Conservation (phyloP, 1,284 basidiomycete species). For the Chalciporus sp. region DNA sequence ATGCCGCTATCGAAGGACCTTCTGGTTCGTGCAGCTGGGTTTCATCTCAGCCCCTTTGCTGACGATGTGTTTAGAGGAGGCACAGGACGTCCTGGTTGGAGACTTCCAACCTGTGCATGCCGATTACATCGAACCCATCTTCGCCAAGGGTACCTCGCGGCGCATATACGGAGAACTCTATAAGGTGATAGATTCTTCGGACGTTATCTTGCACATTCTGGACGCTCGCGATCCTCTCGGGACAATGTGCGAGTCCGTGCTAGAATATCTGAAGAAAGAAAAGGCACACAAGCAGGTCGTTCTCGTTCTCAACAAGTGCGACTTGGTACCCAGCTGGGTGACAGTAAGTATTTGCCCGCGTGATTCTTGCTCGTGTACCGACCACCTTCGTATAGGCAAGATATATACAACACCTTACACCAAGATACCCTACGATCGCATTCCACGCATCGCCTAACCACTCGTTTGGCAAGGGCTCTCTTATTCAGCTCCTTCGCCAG, state of each 20-base stretch:
- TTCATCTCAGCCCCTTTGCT: constrained; percentile 24
- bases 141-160: constrained; percentile 89
- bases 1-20: constrained; percentile 9
- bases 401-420: constrained; percentile 95
- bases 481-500: constrained; percentile 96
- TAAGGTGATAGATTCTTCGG: constrained; percentile 99
- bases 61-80: constrained; percentile 12
- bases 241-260: constrained; percentile 94
- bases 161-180: constrained; percentile 98
- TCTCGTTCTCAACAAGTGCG: constrained; percentile 97
- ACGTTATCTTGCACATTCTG: constrained; percentile 94
- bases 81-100: constrained; percentile 20
- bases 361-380: background rate
- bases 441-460: constrained; percentile 99
- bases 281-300: constrained; percentile 98
- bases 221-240: constrained; percentile 97
- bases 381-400: constrained; percentile 66
- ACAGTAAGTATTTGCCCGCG: constrained; percentile 64
- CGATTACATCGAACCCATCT: constrained; percentile 84
- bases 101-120: constrained; percentile 62
- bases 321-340: constrained; percentile 98
- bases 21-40: constrained; percentile 12
- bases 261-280: constrained; percentile 94
- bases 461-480: constrained; percentile 97
- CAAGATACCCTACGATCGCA: constrained; percentile 93